phyloP scores from a whole-genome alignment of 768 basidiomycete species.

The Collybia sp. region DNA sequence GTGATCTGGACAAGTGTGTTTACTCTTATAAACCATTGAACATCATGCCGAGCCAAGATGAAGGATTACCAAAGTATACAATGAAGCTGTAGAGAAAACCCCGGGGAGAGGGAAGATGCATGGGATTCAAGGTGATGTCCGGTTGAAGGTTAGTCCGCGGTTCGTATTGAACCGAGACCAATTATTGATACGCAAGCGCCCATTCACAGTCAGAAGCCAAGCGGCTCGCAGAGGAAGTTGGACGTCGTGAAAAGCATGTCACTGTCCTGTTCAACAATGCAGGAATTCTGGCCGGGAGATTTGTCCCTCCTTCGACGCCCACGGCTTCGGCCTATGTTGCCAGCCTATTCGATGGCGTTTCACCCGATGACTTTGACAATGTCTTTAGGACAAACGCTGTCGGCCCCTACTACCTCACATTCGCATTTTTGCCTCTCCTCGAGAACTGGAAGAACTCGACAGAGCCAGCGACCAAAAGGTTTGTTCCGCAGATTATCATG shows the following conservation, averaged over 20 bases:
- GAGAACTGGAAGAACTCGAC: conserved; percentile 37
- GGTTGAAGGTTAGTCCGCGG: conserved; percentile 26
- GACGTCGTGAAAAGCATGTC: conserved; percentile 29
- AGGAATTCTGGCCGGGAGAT: conserved; percentile 26
- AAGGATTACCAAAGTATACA: conserved; percentile 31
- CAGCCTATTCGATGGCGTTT: conserved; percentile 32
- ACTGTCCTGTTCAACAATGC: conserved; percentile 49
- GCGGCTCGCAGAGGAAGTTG: conserved; percentile 35
- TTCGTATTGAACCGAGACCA: background rate
- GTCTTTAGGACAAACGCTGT: conserved; percentile 32
- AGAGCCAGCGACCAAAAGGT: conserved; percentile 23
- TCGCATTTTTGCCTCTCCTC: conserved; percentile 51
- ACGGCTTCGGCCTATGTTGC: conserved; percentile 33
- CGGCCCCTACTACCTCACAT: conserved; percentile 50
- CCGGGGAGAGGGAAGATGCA: conserved; percentile 28
- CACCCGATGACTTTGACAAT: conserved; percentile 31
- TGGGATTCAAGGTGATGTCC: conserved; percentile 36
- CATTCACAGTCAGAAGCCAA: conserved; percentile 31
- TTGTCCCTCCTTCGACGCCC: conserved; percentile 17
- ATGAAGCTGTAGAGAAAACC: conserved; percentile 24
- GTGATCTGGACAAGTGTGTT: conserved; percentile 31
- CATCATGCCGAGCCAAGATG: background rate
- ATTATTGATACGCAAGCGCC: background rate
- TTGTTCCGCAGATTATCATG: conserved; percentile 44
- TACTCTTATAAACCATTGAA: background rate